These are phyloP conservation scores for Crithidia fasciculata DNA, from an alignment of 208 protist genomes.

Conservation along the genomic window DNA sequence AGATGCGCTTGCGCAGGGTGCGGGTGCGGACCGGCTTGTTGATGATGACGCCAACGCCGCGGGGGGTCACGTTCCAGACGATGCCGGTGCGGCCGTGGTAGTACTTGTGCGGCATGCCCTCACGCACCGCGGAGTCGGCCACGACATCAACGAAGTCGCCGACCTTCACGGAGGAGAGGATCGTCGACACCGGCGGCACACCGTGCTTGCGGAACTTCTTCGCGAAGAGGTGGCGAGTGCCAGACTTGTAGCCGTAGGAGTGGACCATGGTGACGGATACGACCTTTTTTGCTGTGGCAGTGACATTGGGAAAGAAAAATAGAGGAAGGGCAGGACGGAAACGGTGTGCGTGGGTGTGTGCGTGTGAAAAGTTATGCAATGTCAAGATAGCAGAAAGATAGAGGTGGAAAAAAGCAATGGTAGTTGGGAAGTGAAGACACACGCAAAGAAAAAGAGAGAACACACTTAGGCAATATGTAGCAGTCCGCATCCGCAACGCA, in stretches of 20 bases:
- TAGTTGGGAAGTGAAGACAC: background rate
- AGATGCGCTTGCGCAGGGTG: conserved; percentile 99
- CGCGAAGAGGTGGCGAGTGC: conserved; percentile 98
- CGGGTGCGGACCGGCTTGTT: conserved; percentile 98
- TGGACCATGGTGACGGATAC: conserved; percentile 69
- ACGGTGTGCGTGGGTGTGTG: background rate
- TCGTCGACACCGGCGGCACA: conserved; percentile 92
- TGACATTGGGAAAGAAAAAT: background rate
- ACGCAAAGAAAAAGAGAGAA: no score
- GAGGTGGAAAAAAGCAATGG: background rate
- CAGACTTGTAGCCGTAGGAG: conserved; percentile 97
- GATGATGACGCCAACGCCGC: conserved; percentile 99
- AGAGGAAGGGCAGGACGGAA: background rate
- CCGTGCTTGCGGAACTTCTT: conserved; percentile 97
- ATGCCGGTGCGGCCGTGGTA: conserved; percentile 99
- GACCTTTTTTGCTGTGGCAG: background rate
- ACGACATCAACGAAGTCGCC: conserved; percentile 99
- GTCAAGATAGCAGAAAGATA: background rate
- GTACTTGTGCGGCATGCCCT: conserved; percentile 99
- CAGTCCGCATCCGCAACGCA: no score
- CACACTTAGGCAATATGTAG: no score
- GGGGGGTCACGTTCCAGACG: conserved; percentile 99
- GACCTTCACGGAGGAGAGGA: conserved; percentile 97
- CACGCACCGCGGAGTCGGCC: conserved; percentile 98
- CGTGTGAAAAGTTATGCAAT: background rate